Conservation (phyloP, 2,329 filamentous ascomycete genomes). For the Thielaviopsis euricoi region DNA sequence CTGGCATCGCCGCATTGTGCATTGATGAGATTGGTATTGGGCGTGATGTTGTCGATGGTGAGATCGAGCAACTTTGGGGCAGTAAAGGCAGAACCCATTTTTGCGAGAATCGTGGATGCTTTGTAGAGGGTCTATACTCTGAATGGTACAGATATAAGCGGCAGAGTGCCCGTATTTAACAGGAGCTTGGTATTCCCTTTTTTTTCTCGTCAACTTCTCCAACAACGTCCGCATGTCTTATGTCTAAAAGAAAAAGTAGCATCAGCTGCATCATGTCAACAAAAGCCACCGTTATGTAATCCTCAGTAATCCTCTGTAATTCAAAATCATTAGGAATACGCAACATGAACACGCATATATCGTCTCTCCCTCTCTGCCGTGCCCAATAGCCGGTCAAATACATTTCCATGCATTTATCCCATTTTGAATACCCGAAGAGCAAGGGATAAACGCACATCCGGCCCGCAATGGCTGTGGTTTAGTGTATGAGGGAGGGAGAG, state of each 20-base stretch:
- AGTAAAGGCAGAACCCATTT: background rate
- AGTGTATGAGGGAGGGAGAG: no score
- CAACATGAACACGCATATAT: background rate
- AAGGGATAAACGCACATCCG: background rate
- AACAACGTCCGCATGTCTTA: background rate
- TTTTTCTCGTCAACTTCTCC: background rate
- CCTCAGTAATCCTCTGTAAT: background rate
- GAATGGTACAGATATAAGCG: background rate
- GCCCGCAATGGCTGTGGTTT: background rate
- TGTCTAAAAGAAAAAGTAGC: background rate
- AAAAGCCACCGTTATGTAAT: background rate
- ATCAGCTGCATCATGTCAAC: background rate
- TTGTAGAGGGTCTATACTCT: no score
- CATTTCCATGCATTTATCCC: background rate
- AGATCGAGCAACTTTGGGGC: conserved; percentile 28
- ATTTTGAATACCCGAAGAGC: background rate
- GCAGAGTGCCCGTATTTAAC: background rate
- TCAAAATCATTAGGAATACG: background rate
- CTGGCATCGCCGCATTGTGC: conserved; percentile 44
- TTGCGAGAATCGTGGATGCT: background rate
- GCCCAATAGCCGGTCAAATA: background rate
- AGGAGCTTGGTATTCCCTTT: background rate
- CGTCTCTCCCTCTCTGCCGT: background rate
- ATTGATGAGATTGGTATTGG: conserved; percentile 55
- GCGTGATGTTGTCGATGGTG: conserved; percentile 58